Evolutionary conservation across 352 stramenopile species (phyloP).

Genomic region (Phytophthora sp.): DNA sequence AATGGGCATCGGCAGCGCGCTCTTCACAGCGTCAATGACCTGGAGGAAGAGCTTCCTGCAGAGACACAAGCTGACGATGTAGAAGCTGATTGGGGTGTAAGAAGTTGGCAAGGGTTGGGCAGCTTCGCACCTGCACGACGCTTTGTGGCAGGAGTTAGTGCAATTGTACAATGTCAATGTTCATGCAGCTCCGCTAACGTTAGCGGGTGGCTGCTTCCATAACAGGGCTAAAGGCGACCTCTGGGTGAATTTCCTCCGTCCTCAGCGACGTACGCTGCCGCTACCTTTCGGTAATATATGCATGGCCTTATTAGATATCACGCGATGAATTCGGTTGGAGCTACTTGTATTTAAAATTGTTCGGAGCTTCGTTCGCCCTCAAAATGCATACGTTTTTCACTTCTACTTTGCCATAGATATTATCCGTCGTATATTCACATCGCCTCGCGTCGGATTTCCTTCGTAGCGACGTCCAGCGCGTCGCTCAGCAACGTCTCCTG

Average conservation of each 20-base stretch:
- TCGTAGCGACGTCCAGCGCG: conserved; percentile 16
- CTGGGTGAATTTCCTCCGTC: too few species aligned
- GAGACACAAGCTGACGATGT: conserved; percentile 37
- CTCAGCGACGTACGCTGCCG: too few species aligned
- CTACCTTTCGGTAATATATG: too few species aligned
- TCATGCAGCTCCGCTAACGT: too few species aligned
- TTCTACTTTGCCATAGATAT: neutral
- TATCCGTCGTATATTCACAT: neutral
- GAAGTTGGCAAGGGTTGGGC: neutral
- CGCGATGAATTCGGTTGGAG: too few species aligned
- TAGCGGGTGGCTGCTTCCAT: too few species aligned
- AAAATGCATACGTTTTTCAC: neutral
- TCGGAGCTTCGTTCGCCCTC: too few species aligned
- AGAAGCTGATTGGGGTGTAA: conserved; percentile 6
- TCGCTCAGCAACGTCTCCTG: conserved; percentile 21
- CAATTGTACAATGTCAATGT: neutral
- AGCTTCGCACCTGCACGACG: neutral
- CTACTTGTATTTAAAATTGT: too few species aligned
- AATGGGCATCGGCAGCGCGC: conserved; percentile 32
- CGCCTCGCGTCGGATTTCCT: conserved; percentile 14
- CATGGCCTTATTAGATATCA: too few species aligned
- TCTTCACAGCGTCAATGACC: conserved; percentile 35
- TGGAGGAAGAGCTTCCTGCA: conserved; percentile 45
- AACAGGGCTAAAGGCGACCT: too few species aligned
- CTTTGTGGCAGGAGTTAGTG: neutral